phyloP scores from a whole-genome alignment of 768 basidiomycete species.

The Zangia roseola region DNA sequence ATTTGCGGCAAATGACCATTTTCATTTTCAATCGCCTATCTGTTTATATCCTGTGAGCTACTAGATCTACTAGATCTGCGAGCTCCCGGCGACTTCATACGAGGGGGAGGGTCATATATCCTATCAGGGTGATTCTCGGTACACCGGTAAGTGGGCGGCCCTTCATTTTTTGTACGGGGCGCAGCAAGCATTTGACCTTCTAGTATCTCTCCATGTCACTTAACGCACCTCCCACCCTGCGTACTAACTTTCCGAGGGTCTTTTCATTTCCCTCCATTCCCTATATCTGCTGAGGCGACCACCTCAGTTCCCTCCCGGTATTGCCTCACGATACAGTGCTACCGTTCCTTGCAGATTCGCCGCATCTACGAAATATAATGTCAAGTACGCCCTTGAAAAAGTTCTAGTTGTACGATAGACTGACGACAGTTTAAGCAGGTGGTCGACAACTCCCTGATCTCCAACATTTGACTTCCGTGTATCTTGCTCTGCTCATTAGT shows the following conservation, averaged over 20 bases:
- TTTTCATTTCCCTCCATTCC: neutral
- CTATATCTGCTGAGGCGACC: neutral
- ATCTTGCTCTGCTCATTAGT: constrained; percentile 45
- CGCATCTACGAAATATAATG: constrained; percentile 8
- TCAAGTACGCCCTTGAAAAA: constrained; percentile 12
- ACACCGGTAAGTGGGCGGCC: constrained; percentile 1
- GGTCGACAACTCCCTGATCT: constrained; percentile 19
- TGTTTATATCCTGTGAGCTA: constrained; percentile 8
- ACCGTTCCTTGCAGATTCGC: neutral
- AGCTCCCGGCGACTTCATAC: constrained; percentile 7
- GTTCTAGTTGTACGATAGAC: neutral
- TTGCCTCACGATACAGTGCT: neutral
- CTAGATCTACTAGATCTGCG: constrained; percentile 20
- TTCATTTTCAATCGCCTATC: constrained; percentile 9
- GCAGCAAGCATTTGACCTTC: constrained; percentile 1
- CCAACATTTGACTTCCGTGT: constrained; percentile 36
- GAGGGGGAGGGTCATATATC: constrained; percentile 23
- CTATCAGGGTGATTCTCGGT: constrained; percentile 18
- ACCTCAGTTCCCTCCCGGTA: neutral
- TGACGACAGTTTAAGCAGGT: constrained; percentile 5
- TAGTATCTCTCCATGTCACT: constrained; percentile 10
- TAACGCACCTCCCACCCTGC: neutral
- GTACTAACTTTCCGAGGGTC: constrained; percentile 9
- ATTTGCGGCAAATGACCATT: constrained; percentile 10
- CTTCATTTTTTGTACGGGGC: constrained; percentile 8